Evolutionary conservation across 2,329 filamentous ascomycete species (phyloP).

Genomic region (Fusarium poae): DNA sequence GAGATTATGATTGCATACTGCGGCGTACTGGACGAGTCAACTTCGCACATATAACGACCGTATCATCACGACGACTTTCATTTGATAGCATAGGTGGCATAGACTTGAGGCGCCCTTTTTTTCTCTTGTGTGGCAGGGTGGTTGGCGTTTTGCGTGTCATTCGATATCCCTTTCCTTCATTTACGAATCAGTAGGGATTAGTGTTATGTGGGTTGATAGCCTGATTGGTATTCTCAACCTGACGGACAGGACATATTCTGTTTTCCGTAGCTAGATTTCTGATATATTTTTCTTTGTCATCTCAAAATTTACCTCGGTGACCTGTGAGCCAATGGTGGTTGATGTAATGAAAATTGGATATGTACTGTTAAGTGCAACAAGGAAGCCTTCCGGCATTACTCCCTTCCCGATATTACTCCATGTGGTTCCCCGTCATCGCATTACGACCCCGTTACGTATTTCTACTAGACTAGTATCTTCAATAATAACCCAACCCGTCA

Average conservation of each 20-base stretch:
- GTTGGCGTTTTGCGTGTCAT: conserved; percentile 53
- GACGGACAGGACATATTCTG: conserved; percentile 38
- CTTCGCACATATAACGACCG: conserved; percentile 52
- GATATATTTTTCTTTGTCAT: conserved; percentile 27
- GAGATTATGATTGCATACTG: conserved; percentile 46
- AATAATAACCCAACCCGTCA: neutral
- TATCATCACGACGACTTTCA: conserved; percentile 52
- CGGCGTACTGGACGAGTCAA: conserved; percentile 44
- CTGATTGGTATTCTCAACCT: conserved; percentile 16
- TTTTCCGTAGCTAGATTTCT: conserved; percentile 47
- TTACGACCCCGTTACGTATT: neutral
- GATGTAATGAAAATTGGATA: neutral
- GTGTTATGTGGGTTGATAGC: conserved; percentile 27
- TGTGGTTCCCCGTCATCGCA: conserved; percentile 1
- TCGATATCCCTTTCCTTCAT: conserved; percentile 51
- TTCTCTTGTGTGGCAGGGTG: conserved; percentile 49
- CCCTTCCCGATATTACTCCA: neutral
- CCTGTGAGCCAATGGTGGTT: neutral
- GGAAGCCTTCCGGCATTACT: neutral
- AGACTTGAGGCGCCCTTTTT: conserved; percentile 52
- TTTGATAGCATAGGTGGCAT: conserved; percentile 55
- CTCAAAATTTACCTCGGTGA: neutral
- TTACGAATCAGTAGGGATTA: conserved; percentile 43
- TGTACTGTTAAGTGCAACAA: neutral
- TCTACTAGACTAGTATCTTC: neutral